Evolutionary conservation across 768 basidiomycete species (phyloP), one percentile per base, ranked within the genome.

Genomic region (Auriscalpium microsporum): DNA sequence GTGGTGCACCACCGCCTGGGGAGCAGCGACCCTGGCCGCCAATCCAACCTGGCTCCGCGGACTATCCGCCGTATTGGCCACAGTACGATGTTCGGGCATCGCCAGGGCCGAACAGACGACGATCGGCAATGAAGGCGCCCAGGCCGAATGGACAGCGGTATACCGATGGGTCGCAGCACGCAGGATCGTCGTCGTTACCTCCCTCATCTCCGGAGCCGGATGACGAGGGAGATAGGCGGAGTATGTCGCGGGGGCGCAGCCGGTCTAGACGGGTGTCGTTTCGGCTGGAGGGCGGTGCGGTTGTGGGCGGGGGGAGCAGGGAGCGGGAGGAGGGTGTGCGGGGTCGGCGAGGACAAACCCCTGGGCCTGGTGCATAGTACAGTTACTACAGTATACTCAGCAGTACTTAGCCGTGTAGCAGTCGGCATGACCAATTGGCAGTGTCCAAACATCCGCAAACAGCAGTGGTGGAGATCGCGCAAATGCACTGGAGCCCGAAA

Each of bases 211-310:
- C 81, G 3, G 68, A 75, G 53, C 63, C 53, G 11, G 61, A 60
- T n/a, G 72, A 72, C 1, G 14, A 47, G 45, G 7, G 28, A 28
- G 28, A 28, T 4, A 8, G 14, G 35, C 55, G 61, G 11, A 52
- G 13, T 54, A 68, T 47, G 58, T 64, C 14, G 58, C 77, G 77
- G 23, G 67, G 70, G 33, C 72, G 78, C 50, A 82, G 82, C 66
- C 74, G 68, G 49, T 80, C 82, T 17, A 73, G 83, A 56, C 72
- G 72, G 21, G 83, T 84, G 2, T 82, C 82, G 10, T 86, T 86
- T 63, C 71, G 67, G 56, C 60, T 80, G n/a, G 68, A 68, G 34
- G 42, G 45, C 40, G 40, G 38, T 40, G 44, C 50, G 6, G 40
- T 13, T 7, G 17, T 13, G 40, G 40, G 17, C 40, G 40, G 40